Evolutionary conservation across 257 asterid genomes (phyloP), one percentile per base, ranked within the genome.

Genomic region (Primulina huaijiensis): DNA sequence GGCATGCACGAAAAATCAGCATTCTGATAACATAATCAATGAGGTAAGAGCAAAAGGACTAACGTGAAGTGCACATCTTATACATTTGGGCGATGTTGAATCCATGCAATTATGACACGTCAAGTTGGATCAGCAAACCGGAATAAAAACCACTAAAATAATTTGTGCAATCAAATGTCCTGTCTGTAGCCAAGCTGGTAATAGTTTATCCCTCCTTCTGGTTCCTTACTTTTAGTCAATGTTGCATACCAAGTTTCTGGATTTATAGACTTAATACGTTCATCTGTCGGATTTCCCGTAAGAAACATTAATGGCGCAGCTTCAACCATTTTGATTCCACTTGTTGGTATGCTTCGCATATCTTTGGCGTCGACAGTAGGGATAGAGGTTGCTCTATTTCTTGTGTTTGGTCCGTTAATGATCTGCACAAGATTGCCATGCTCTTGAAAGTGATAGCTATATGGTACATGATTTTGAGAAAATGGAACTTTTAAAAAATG

Each of bases 201-300:
- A 64, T 59, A 60, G 12, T 75, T 80, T 19, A 72, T 71, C 62
- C 90, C 88, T 62, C 88, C 88, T 70, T 79, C 90, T 0, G 90
- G 81, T 20, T 83, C 89, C 76, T 84, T 85, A 77, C 90, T 78
- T 73, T 85, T 85, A 71, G 64, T 57, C n/a, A 82, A 70, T 16
- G 77, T 57, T n/a, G 75, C 68, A 14, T 64, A 70, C 85, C 84
- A 75, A 61, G 76, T 63, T 66, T 73, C 81, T 60, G 69, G 80
- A 21, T 77, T 80, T 66, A 62, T 23, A 17, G 70, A 65, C 69
- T 29, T 63, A 67, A 35, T 43, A 1, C 50, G 76, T 61, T 82
- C 86, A 3, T 71, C 85, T 56, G 50, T 23, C 14, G 77, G 35
- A 33, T 30, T 72, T 55, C 70, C 71, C 52, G 74, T 62, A 55